Evolutionary conservation across 768 basidiomycete genomes (phyloP).

Genomic region (Mycena metata): DNA sequence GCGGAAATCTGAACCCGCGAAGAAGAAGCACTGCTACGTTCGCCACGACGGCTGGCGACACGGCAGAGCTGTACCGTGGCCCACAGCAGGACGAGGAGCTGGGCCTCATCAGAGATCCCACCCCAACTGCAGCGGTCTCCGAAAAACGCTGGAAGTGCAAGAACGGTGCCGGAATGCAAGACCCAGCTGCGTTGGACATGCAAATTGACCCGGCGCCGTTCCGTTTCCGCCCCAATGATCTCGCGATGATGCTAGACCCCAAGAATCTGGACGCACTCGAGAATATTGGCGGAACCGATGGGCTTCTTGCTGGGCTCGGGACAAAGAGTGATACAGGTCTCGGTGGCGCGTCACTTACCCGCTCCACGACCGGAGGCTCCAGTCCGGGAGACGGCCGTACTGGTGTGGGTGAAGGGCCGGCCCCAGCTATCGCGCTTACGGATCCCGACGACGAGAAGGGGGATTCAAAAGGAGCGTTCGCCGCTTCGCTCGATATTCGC

Average conservation of each 20-base stretch:
- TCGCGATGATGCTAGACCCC: conserved; percentile 92
- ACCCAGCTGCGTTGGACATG: conserved; percentile 50
- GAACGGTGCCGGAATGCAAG: too few relatives aligned
- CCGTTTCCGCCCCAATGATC: conserved; percentile 74
- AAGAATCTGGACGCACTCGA: conserved; percentile 79
- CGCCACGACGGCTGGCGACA: too few relatives aligned
- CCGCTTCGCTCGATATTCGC: conserved; percentile 71
- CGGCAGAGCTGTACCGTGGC: too few relatives aligned
- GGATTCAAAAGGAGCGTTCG: conserved; percentile 45
- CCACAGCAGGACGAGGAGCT: too few relatives aligned
- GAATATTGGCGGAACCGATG: conserved; percentile 78
- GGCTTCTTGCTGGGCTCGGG: conserved; percentile 79
- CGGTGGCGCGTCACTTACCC: conserved; percentile 22
- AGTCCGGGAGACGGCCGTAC: too few relatives aligned
- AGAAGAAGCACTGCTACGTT: too few relatives aligned
- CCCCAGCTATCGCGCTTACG: conserved; percentile 56
- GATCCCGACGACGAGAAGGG: conserved; percentile 51
- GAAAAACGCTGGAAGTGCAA: too few relatives aligned
- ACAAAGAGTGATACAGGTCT: conserved; percentile 69
- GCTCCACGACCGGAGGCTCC: conserved; percentile 16
- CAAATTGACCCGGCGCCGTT: conserved; percentile 78
- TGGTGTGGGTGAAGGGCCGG: conserved; percentile 39
- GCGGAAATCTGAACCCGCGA: too few relatives aligned
- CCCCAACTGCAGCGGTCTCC: too few relatives aligned
- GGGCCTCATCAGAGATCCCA: too few relatives aligned